A percentile compares a stretch with the other conserved stretches of the same genome.
These are phyloP conservation scores for Suillus lakei DNA, from an alignment of 768 basidiomycete species.

Conservation along the genomic window DNA sequence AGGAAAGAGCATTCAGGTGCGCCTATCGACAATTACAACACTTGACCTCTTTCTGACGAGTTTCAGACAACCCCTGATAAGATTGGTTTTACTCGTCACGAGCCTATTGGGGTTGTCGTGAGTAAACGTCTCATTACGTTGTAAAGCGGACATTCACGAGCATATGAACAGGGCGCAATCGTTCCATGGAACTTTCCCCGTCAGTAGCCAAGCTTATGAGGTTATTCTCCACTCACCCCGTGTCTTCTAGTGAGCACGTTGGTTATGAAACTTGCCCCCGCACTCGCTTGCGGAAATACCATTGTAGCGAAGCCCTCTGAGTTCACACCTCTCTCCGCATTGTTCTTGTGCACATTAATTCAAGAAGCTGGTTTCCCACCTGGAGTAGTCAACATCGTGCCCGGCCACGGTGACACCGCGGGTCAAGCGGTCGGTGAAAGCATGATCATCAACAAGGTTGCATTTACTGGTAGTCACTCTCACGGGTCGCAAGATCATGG, in stretches of 20 bases:
- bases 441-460: conserved; percentile 69
- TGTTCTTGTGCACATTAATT: conserved; percentile 54
- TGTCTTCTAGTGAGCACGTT: conserved; percentile 54
- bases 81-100: conserved; percentile 57
- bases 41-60: background rate
- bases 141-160: conserved; percentile 43
- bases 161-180: conserved; percentile 45
- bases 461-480: conserved; percentile 88
- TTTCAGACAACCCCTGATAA: conserved; percentile 42
- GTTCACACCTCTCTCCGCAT: conserved; percentile 71
- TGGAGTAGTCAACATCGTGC: conserved; percentile 79
- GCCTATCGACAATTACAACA: background rate
- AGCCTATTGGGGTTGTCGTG: conserved; percentile 59
- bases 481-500: conserved; percentile 79
- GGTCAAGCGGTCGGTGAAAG: conserved; percentile 76
- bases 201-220: background rate
- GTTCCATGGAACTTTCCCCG: conserved; percentile 73
- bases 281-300: conserved; percentile 78
- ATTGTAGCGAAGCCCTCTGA: conserved; percentile 86
- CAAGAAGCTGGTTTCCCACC: conserved; percentile 76
- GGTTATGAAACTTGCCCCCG: conserved; percentile 76
- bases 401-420: conserved; percentile 71
- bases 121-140: conserved; percentile 59
- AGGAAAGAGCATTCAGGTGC: conserved; percentile 71
- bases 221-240: background rate